phyloP scores from a whole-genome alignment of 2,329 filamentous ascomycete species.

The Lasiodiplodia citricola region DNA sequence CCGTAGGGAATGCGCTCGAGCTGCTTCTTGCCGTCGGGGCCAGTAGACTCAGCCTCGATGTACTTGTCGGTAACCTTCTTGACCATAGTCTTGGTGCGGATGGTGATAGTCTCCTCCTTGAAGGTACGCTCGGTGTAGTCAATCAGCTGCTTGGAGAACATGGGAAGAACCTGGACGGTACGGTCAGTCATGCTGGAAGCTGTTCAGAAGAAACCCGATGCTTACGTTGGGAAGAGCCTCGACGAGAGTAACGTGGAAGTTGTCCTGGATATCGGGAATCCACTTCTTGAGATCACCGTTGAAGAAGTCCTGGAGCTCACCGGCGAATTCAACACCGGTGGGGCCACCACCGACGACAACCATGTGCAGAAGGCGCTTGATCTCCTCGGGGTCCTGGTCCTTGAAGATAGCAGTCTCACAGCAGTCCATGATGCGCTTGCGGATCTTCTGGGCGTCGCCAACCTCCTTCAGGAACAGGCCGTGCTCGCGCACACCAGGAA shows the following conservation, averaged over 20 bases:
- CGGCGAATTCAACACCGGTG: constrained; percentile 97
- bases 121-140: constrained; percentile 99
- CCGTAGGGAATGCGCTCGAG: constrained; percentile 87
- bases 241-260: constrained; percentile 96
- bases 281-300: constrained; percentile 98
- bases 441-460: constrained; percentile 90
- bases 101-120: constrained; percentile 97
- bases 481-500: constrained; percentile 92
- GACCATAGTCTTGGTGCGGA: constrained; percentile 98
- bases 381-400: constrained; percentile 85
- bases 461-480: constrained; percentile 99
- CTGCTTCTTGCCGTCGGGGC: constrained; percentile 83
- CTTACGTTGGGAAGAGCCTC: constrained; percentile 88
- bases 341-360: constrained; percentile 85
- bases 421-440: constrained; percentile 99
- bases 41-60: constrained; percentile 86
- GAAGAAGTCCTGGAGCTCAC: constrained; percentile 98
- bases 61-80: constrained; percentile 93
- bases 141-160: constrained; percentile 98
- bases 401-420: constrained; percentile 99
- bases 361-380: constrained; percentile 96
- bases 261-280: constrained; percentile 91
- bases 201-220: neutral
- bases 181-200: neutral
- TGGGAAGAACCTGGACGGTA: constrained; percentile 71